A percentile compares a stretch with the other conserved stretches of the same genome.
phyloP scores from a whole-genome alignment of 345 rosid genomes.

The Eucalyptus leucophloia region DNA sequence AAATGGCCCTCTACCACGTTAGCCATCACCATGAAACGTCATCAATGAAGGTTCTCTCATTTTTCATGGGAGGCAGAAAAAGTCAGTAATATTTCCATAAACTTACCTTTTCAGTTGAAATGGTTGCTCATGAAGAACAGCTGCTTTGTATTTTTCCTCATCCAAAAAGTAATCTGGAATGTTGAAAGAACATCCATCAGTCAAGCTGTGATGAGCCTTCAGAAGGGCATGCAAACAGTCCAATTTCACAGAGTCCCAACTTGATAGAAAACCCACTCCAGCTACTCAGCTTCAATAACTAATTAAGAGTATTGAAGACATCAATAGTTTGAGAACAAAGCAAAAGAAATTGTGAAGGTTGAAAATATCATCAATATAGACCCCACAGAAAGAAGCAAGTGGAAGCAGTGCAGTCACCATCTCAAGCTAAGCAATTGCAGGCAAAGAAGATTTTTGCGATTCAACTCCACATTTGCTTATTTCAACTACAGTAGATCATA shows the following conservation, averaged over 20 bases:
- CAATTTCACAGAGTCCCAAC: background rate
- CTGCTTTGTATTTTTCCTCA: slow-evolving; percentile 54
- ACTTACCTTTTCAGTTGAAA: slow-evolving; percentile 69
- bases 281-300: background rate
- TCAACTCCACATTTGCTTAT: background rate
- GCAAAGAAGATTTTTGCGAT: background rate
- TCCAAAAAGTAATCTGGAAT: slow-evolving; percentile 69
- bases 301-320: background rate
- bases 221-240: background rate
- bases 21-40: background rate
- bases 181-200: background rate
- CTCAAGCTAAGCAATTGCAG: background rate
- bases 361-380: background rate
- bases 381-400: background rate
- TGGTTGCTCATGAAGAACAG: slow-evolving; percentile 57
- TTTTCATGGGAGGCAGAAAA: background rate
- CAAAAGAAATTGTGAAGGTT: background rate
- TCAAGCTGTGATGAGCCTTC: background rate
- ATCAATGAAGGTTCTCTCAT: background rate
- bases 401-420: background rate
- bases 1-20: background rate
- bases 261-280: background rate
- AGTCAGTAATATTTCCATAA: background rate
- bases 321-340: background rate
- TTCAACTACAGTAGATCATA: background rate